Base-by-base conservation (phyloP, 495 filamentous ascomycete genomes). In the Podospora anserina region DNA sequence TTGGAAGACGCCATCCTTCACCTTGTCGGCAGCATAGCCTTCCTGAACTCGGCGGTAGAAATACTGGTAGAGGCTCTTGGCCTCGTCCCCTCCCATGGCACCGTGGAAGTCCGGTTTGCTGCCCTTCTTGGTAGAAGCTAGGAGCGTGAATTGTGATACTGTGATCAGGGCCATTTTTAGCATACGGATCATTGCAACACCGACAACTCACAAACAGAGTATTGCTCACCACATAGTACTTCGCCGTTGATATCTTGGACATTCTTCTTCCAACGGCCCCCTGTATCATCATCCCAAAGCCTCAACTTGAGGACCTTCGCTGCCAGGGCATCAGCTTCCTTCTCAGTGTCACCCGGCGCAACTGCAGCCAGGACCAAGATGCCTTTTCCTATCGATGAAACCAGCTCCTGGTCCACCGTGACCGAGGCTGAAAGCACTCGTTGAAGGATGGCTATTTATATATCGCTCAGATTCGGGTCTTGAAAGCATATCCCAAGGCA, bases 81-180 rank as follows among this genome's bases (percentile, higher is more conserved):
- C 95, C 30, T 91, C 85, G 1, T 91, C 85, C 26, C 89, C 88
- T 44, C 86, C 86, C 69, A 94, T 88, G 16, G 96, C 94, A 23
- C 91, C 90, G 76, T 97, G 96, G 72, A 99, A 99, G 76, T 96
- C 91, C 16, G 96, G 96, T 78, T 97, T 97, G 74, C 86, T 92
- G 69, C 94, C 94, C 78, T 97, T 98, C 77, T 93, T 97, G 44
- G 93, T 92, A 59, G 89, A 90, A 64, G 92, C 96, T 55, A 94
- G 88, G 39, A 99, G 88, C 13, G 96, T 99, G 75, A 99, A 99
- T 79, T 99, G 96, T 9, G 96, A 97, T n/a, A 99, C 96, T 94
- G 76, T 9, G 13, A 11, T 49, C 13, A 11, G 2, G 5, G 39
- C 2, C 2, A 16, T 13, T 49, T 11, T 49, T 49, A 49, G 39